Evolutionary conservation across 2,329 filamentous ascomycete genomes (phyloP), one percentile per base, ranked within the genome.

Genomic region (Neonectria hederae): DNA sequence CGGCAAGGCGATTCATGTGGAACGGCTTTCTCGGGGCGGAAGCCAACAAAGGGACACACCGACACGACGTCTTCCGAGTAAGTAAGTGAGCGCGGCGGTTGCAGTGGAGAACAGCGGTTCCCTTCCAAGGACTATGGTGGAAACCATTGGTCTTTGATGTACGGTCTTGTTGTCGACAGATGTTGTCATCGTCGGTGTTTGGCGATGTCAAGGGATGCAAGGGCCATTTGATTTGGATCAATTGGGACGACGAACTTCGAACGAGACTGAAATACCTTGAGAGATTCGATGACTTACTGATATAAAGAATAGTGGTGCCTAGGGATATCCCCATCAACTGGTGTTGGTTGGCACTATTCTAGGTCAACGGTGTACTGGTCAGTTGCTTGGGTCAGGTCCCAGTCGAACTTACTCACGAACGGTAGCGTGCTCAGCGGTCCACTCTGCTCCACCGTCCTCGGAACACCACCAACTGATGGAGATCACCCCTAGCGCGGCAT

Each of bases 401-500:
- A 32, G 49, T 28, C 46, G 26, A 54, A 57, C 54, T 28, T 40
- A 45, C 40, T 57, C 49, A 54, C 60, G 48, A 22, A 42, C 53
- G 24, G 49, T 58, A 32, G 48, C 54, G 53, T 54, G 54, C 49
- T 22, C 3, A 30, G 48, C 14, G 60, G 60, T 58, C 60, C 60
- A 63, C 60, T 49, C 40, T 58, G 54, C 60, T 63, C 60, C 60
- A 61, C 59, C 40, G 32, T 17, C 22, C 22, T 32, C 35, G 24
- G 30, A 42, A 58, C 30, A 53, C 40, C 46, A 32, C 60, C 55
- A 46, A 59, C 26, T 46, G 55, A 24, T 17, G 48, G 54, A 53
- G 24, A 59, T 43, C 49, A 11, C 43, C 51, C 63, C 26, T 59
- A 67, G 62, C 58, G 57, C 66, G 22, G 45, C 60, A 68, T 55